Conservation (phyloP, 352 stramenopile genomes). For the Plasmopara halstedii region DNA sequence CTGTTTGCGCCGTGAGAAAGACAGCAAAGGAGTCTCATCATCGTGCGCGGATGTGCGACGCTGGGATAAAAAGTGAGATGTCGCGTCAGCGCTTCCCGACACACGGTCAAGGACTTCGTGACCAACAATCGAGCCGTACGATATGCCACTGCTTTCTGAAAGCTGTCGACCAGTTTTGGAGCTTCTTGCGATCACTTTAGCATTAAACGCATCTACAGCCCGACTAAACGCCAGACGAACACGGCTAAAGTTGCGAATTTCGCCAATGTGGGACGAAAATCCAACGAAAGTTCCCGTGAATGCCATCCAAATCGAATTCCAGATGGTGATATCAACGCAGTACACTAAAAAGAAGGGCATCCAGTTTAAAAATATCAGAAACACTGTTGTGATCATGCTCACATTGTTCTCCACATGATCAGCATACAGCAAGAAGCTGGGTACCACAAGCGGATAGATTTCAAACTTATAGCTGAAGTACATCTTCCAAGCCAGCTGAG, state of each 20-base stretch:
- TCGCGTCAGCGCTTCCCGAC: constrained; percentile 25
- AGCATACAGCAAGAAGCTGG: constrained; percentile 93
- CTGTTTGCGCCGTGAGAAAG: constrained; percentile 82
- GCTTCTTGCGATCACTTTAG: constrained; percentile 69
- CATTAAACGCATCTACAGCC: constrained; percentile 80
- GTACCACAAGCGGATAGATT: constrained; percentile 93
- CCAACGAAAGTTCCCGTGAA: constrained; percentile 95
- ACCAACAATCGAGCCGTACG: constrained; percentile 46
- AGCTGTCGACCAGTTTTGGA: constrained; percentile 74
- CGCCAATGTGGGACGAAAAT: constrained; percentile 95
- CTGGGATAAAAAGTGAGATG: constrained; percentile 20
- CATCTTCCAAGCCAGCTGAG: constrained; percentile 94
- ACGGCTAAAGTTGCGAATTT: constrained; percentile 91
- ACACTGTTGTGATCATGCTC: constrained; percentile 70
- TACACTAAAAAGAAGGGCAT: constrained; percentile 97
- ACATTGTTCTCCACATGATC: constrained; percentile 91
- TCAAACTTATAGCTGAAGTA: constrained; percentile 99
- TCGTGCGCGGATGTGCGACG: constrained; percentile 28
- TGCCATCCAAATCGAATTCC: constrained; percentile 96
- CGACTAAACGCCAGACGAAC: constrained; percentile 83
- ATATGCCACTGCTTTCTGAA: constrained; percentile 22
- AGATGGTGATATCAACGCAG: constrained; percentile 98
- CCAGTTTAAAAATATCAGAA: constrained; percentile 95
- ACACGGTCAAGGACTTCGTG: constrained; percentile 58
- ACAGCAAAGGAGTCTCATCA: constrained; percentile 74